These are phyloP conservation scores for Chaetomium olivaceum DNA, from an alignment of 2,329 filamentous ascomycete species.

Conservation along the genomic window DNA sequence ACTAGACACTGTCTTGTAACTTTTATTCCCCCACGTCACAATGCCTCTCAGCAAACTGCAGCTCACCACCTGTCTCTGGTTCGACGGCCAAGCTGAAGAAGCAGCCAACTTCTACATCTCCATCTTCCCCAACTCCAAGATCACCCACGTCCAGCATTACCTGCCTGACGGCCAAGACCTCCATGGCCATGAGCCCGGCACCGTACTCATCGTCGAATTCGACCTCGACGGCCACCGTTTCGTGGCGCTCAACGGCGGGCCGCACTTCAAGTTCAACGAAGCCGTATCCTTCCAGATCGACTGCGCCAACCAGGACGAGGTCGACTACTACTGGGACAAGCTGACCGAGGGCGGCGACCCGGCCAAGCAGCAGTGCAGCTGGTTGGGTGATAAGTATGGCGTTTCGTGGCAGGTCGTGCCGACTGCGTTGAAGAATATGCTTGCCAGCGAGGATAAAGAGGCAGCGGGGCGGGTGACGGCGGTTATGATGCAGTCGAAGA, in stretches of 20 bases:
- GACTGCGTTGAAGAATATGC: slow-evolving; percentile 39
- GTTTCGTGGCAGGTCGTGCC: slow-evolving; percentile 51
- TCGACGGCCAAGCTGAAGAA: slow-evolving; percentile 44
- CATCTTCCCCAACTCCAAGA: slow-evolving; percentile 44
- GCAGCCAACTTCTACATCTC: slow-evolving; percentile 46
- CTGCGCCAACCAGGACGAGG: slow-evolving; percentile 48
- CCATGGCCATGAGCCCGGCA: slow-evolving; percentile 35
- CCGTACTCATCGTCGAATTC: slow-evolving; percentile 42
- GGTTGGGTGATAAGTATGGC: slow-evolving; percentile 49
- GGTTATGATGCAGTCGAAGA: slow-evolving; percentile 47
- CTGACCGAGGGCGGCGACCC: slow-evolving; percentile 44
- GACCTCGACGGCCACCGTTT: slow-evolving; percentile 44
- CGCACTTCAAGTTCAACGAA: slow-evolving; percentile 42
- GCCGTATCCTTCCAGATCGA: slow-evolving; percentile 48
- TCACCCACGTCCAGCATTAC: slow-evolving; percentile 39
- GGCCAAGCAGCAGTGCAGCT: slow-evolving; percentile 45
- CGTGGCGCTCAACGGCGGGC: slow-evolving; percentile 47
- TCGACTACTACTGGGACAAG: slow-evolving; percentile 50
- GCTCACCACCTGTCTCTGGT: slow-evolving; percentile 44
- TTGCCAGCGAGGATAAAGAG: slow-evolving; percentile 40
- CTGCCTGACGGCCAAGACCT: slow-evolving; percentile 35
- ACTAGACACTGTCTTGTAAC: neutral
- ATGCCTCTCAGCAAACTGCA: slow-evolving; percentile 17
- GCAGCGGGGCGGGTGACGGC: slow-evolving; percentile 36
- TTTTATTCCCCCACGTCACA: neutral